Evolutionary conservation across 306 rosid genomes (phyloP).

Genomic region (Alnus rubra): DNA sequence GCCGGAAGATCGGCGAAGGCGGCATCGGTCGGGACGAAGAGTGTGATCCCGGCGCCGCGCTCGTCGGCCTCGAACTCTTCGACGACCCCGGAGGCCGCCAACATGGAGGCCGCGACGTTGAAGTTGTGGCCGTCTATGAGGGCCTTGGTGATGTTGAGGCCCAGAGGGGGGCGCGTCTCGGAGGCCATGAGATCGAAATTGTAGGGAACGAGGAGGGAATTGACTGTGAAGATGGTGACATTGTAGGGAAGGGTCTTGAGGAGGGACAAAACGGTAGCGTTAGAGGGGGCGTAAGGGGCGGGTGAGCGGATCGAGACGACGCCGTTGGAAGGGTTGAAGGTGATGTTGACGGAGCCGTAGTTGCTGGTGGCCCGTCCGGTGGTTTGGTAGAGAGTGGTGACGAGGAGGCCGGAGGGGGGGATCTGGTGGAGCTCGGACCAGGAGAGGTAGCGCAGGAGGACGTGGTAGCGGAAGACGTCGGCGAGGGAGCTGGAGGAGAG

Average conservation of each 20-base stretch:
- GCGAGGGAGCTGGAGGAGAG: conserved; percentile 60
- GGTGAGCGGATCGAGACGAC: conserved; percentile 65
- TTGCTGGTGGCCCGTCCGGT: conserved; percentile 90
- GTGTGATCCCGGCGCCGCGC: conserved; percentile 94
- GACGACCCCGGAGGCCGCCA: conserved; percentile 81
- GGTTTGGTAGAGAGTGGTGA: conserved; percentile 90
- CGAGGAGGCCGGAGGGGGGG: conserved; percentile 72
- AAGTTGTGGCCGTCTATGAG: conserved; percentile 80
- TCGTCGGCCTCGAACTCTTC: conserved; percentile 88
- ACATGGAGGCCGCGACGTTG: conserved; percentile 91
- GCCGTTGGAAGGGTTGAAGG: conserved; percentile 56
- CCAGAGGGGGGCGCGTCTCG: conserved; percentile 69
- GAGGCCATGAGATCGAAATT: conserved; percentile 93
- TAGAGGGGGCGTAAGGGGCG: conserved; percentile 55
- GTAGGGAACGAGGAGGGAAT: conserved; percentile 69
- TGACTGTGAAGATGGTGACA: conserved; percentile 69
- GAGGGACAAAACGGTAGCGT: conserved; percentile 61
- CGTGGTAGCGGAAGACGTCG: conserved; percentile 91
- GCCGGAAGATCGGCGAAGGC: conserved; percentile 78
- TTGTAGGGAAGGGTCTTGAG: conserved; percentile 85
- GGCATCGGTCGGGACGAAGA: conserved; percentile 74
- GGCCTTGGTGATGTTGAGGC: conserved; percentile 74
- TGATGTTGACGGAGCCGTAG: conserved; percentile 80
- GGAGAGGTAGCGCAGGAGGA: conserved; percentile 84
- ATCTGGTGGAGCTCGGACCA: conserved; percentile 62